Evolutionary conservation across 768 basidiomycete genomes (phyloP), one percentile per base, ranked within the genome.

Genomic region (Daedaleopsis nitida): DNA sequence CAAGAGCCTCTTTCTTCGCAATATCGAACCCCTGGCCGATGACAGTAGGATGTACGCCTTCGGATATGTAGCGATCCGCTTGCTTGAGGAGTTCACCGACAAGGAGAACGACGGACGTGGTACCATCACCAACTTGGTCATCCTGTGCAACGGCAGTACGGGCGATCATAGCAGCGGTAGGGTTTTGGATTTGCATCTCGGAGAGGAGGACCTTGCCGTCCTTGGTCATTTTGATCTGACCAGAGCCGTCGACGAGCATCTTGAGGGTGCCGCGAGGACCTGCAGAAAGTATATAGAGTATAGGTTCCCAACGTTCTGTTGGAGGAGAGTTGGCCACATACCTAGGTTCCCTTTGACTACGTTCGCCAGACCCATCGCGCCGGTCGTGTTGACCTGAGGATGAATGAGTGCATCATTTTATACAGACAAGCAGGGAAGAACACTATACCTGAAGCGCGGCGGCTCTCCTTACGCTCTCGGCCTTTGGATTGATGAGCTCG

Each of bases 101-200:
- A 32, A 99, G 83, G 24, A 99, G 81, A 11, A 97, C 96, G 42
- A 98, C 96, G 43, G 92, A 95, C 17, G 97, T 99, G 37, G 97
- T 99, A 57, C 97, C 97, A 78, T 99, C 97, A 65, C 97, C 97
- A 47, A 97, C 96, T 82, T 98, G 96, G 71, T 98, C 97, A 68
- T 99, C 97, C 74, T 98, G 97, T 3, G 97, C 96, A 23, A 98
- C 96, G 14, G 97, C 97, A 45, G 97, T 98, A 54, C 95, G 87
- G 49, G 97, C 97, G 71, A 99, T 94, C 94, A 99, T 96, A 35
- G 97, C 96, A 17, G 97, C 97, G 3, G 97, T 98, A 34, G 97
- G 97, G 74, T 99, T 98, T 77, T 93, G 91, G 68, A 99, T 99
- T 79, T 98, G 97, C 97, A 99, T 99, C 79, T 99, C 97, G 44